Base-by-base conservation (phyloP, 495 filamentous ascomycete species). In the Cercophora samala region DNA sequence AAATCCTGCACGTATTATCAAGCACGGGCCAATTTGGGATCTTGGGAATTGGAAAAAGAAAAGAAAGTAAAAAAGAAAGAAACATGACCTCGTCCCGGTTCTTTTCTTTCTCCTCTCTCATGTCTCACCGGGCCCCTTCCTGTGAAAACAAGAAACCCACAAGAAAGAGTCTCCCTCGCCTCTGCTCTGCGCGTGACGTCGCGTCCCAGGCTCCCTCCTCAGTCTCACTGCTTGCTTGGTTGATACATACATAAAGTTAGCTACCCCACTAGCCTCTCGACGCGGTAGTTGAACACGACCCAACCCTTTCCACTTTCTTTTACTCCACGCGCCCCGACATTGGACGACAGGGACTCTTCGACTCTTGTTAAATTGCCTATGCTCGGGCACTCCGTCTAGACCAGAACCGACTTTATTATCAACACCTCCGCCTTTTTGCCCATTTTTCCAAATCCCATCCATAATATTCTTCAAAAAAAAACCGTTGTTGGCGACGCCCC, bases 11-110 rank as follows among this genome's bases (percentile, higher is more conserved):
- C 53, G 22, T 56, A 3, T 21, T 23, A 56, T 21, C 11, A 56
- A 23, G 53, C 53, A 56, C 53, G 22, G n/a, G 22, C 53, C 53
- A 56, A 23, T 23, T 23, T 23, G 19, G 15, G n/a, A 56, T 56
- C 53, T 19, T 21, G 22, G 53, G 53, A 19, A 56, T 23, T 19
- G 53, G 53, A 23, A 56, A 56, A 56, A 56, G 53, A 56, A 56
- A 56, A 56, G 53, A 56, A 56, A 54, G 19, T 3, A 19, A 18
- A 0, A 54, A 56, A 56, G 22, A 23, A 56, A 9, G 53, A 56
- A 15, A 23, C 53, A 21, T 56, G 17, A 56, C 53, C 53, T 17
- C 37, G 9, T 46, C 22, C 53, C 53, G 5, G 8, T 56, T 21
- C 22, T 18, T 56, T 22, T 56, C 22, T 56, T 18, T 23, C n/a